These are phyloP conservation scores for Madurella fahalii DNA, from an alignment of 2,329 filamentous ascomycete species.

Conservation along the genomic window DNA sequence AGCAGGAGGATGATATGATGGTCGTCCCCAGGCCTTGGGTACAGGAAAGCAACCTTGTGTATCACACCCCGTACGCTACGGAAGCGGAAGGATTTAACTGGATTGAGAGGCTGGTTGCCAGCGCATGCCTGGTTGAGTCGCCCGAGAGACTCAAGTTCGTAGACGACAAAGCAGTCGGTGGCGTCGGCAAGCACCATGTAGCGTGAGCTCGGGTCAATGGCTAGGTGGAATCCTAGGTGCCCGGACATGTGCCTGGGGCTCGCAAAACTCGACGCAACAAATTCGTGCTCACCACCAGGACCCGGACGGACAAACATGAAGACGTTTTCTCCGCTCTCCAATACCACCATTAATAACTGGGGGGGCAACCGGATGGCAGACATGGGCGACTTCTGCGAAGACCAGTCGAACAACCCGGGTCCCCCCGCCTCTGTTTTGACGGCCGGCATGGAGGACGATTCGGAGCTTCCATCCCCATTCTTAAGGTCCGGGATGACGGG, in stretches of 20 bases:
- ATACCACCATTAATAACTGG: conserved; percentile 74
- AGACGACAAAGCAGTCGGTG: conserved; percentile 67
- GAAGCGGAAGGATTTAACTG: conserved; percentile 48
- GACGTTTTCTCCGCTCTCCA: conserved; percentile 68
- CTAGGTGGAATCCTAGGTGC: conserved; percentile 62
- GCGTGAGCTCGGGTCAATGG: conserved; percentile 71
- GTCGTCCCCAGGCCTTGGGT: conserved; percentile 62
- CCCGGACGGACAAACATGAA: conserved; percentile 66
- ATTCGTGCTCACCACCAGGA: conserved; percentile 47
- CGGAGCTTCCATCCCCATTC: conserved; percentile 25
- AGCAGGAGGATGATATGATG: conserved; percentile 74
- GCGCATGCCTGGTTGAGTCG: conserved; percentile 49
- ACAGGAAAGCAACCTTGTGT: conserved; percentile 80
- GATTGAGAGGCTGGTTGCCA: conserved; percentile 45
- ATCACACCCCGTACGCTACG: conserved; percentile 66
- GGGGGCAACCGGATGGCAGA: conserved; percentile 52
- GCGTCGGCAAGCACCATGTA: conserved; percentile 66
- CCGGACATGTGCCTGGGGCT: conserved; percentile 54
- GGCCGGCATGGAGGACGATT: conserved; percentile 5
- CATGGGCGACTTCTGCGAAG: conserved; percentile 12
- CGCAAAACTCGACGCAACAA: conserved; percentile 56
- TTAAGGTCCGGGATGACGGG: conserved; percentile 31
- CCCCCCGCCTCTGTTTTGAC: conserved; percentile 41
- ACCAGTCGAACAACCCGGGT: not conserved
- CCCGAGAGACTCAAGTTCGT: conserved; percentile 58